Percentiles rank a stretch among this genome's conserved stretches.
These are phyloP conservation scores for Lasiodiplodia sp. DNA, from an alignment of 2,329 filamentous ascomycete species.

Conservation along the genomic window DNA sequence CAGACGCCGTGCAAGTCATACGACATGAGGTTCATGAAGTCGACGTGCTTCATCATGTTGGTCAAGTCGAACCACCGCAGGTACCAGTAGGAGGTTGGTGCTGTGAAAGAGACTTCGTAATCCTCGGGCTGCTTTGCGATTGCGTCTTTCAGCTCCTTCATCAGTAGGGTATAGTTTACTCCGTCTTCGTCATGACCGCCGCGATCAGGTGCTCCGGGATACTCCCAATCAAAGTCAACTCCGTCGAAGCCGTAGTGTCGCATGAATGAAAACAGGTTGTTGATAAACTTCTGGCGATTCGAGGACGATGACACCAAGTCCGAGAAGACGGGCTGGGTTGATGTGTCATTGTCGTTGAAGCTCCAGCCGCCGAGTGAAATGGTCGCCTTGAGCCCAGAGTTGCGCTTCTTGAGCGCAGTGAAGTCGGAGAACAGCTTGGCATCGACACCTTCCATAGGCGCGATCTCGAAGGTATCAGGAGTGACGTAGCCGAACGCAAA, in stretches of 20 bases:
- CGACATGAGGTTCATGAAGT: slow-evolving; percentile 55
- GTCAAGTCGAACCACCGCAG: slow-evolving; percentile 39
- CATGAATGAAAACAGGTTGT: slow-evolving; percentile 50
- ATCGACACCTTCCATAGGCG: slow-evolving; percentile 35
- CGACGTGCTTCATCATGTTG: slow-evolving; percentile 39
- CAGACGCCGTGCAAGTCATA: slow-evolving; percentile 55
- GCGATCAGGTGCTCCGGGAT: slow-evolving; percentile 41
- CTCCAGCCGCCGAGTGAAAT: slow-evolving; percentile 54
- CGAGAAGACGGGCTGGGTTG: slow-evolving; percentile 39
- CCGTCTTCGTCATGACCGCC: slow-evolving; percentile 47
- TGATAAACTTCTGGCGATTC: slow-evolving; percentile 47
- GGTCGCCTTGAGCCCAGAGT: slow-evolving; percentile 44
- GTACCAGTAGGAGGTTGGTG: slow-evolving; percentile 40
- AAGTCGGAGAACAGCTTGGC: slow-evolving; percentile 39
- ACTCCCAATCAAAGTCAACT: slow-evolving; percentile 44
- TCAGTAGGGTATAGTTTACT: slow-evolving; percentile 35
- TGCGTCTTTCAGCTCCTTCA: slow-evolving; percentile 37
- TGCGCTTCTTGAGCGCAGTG: slow-evolving; percentile 41
- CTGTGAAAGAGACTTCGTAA: slow-evolving; percentile 37
- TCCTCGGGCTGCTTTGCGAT: slow-evolving; percentile 28
- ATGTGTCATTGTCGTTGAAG: slow-evolving; percentile 47
- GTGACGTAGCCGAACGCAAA: slow-evolving; percentile 34
- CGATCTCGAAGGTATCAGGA: slow-evolving; percentile 36
- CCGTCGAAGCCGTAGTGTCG: slow-evolving; percentile 52
- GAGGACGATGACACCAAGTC: slow-evolving; percentile 41